Conservation (phyloP, 73 alveolate genomes). For the Paramecium octaurelia region DNA sequence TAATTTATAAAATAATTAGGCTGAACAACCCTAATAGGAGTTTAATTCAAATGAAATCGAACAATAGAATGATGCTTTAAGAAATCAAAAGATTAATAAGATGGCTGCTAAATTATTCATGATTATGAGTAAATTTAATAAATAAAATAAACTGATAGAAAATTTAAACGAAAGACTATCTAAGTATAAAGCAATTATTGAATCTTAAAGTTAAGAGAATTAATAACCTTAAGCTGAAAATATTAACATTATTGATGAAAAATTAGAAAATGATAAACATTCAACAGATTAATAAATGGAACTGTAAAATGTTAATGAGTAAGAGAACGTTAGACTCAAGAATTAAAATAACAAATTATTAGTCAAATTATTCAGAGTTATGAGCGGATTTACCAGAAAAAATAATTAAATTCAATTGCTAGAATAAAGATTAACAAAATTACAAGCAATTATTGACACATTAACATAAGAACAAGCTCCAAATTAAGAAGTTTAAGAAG, state of each 20-base stretch:
- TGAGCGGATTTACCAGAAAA: not conserved
- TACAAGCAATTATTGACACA: not conserved
- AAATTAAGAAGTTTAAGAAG: not conserved
- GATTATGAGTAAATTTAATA: not conserved
- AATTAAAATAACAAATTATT: not conserved
- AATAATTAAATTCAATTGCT: not conserved
- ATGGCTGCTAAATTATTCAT: constrained; percentile 1
- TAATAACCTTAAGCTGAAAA: not conserved
- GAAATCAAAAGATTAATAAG: not conserved
- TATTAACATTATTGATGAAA: not conserved
- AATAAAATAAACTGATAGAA: not conserved
- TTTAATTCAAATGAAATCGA: not conserved
- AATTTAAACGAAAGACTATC: not conserved
- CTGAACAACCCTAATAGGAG: not conserved
- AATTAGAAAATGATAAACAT: not conserved
- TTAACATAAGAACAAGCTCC: not conserved
- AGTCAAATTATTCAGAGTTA: not conserved
- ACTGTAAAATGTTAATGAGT: not conserved
- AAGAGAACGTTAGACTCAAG: not conserved
- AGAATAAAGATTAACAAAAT: not conserved
- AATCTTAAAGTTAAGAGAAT: not conserved
- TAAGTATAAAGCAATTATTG: not conserved
- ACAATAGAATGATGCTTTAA: not conserved
- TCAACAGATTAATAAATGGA: not conserved
- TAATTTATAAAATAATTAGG: not conserved